phyloP scores from a whole-genome alignment of 352 stramenopile species.

The Globisporangium recalcitrans region DNA sequence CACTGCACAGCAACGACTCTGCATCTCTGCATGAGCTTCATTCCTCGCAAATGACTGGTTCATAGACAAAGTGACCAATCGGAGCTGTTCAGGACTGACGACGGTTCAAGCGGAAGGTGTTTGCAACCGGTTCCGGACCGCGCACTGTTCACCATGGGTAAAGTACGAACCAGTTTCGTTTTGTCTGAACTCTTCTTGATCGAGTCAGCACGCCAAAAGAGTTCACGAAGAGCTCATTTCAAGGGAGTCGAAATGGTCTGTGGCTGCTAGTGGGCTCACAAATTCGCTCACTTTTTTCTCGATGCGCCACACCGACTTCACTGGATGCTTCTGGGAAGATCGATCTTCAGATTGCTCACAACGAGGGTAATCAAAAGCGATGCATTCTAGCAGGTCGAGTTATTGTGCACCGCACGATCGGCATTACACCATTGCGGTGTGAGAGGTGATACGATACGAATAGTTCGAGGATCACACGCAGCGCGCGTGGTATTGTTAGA shows the following conservation, averaged over 20 bases:
- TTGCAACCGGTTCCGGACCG: constrained; percentile 2
- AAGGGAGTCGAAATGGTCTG: neutral
- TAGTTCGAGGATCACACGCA: neutral
- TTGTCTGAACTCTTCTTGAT: neutral
- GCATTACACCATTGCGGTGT: neutral
- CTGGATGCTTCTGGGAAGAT: neutral
- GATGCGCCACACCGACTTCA: neutral
- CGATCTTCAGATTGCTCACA: too few relatives aligned
- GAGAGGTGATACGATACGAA: neutral
- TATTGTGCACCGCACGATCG: neutral
- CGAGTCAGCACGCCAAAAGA: neutral
- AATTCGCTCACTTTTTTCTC: neutral
- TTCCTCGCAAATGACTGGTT: constrained; percentile 7
- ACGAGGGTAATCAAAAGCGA: neutral
- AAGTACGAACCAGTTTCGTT: neutral
- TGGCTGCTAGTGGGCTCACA: neutral
- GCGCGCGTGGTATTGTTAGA: neutral
- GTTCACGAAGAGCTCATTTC: neutral
- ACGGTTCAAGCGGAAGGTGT: neutral
- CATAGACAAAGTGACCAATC: neutral
- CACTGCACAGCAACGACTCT: neutral
- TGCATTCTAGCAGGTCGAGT: neutral
- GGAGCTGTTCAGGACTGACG: neutral
- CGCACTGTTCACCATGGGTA: neutral
- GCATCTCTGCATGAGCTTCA: too few relatives aligned